Evolutionary conservation across 1,139 yeast species (phyloP).

Genomic region (Pichia terricola): DNA sequence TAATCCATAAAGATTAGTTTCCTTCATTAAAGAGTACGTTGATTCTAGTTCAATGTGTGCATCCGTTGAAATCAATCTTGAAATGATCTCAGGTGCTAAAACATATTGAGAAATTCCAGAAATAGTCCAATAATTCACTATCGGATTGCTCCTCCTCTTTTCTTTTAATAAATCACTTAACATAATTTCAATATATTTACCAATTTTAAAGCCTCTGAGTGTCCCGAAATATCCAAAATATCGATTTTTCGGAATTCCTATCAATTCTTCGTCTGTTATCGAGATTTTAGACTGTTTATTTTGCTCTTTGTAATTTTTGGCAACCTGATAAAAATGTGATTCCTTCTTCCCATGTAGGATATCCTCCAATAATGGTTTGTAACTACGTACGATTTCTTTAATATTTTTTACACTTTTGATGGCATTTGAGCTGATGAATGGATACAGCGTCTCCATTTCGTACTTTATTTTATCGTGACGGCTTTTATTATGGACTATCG

Average conservation of each 20-base stretch:
- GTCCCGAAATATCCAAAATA: conserved; percentile 58
- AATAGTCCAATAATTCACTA: conserved; percentile 52
- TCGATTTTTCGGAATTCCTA: conserved; percentile 35
- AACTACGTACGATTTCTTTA: too few relatives aligned
- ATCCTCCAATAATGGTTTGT: conserved; percentile 17
- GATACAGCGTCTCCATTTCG: too few relatives aligned
- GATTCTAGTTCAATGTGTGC: conserved; percentile 23
- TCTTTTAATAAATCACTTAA: conserved; percentile 27
- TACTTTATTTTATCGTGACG: too few relatives aligned
- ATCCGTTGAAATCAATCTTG: conserved; percentile 43
- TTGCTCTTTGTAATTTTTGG: conserved; percentile 29
- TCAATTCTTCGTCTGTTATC: conserved; percentile 35
- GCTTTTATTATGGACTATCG: too few relatives aligned
- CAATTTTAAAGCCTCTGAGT: conserved; percentile 36
- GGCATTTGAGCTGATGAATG: too few relatives aligned
- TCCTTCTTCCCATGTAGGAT: conserved; percentile 36
- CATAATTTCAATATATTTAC: conserved; percentile 31
- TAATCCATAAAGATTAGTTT: conserved; percentile 48
- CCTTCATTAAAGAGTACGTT: conserved; percentile 37
- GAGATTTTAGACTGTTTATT: too few relatives aligned
- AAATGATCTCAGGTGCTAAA: conserved; percentile 53
- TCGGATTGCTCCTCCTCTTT: conserved; percentile 29
- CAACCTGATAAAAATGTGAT: conserved; percentile 42
- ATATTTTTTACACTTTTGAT: too few relatives aligned
- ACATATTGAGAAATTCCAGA: conserved; percentile 49